phyloP scores from a whole-genome alignment of 2,329 filamentous ascomycete genomes.

The Colletotrichum chlorophyti region DNA sequence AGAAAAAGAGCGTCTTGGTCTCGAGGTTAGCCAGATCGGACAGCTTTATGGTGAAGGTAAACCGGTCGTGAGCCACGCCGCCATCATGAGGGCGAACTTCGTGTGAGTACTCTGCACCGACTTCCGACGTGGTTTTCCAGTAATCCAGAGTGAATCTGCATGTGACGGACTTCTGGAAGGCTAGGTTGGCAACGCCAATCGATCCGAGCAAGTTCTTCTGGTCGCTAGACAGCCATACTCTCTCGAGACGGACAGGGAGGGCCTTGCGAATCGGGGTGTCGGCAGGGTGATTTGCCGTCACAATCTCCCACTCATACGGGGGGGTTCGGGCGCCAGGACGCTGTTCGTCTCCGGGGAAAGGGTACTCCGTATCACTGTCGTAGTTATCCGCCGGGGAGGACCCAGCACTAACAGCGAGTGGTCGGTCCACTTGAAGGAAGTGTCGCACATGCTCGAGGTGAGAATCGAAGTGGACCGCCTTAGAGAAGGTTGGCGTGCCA shows the following conservation, averaged over 20 bases:
- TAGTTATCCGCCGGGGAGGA: slow-evolving; percentile 91
- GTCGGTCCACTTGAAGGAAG: slow-evolving; percentile 91
- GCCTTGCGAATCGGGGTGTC: slow-evolving; percentile 68
- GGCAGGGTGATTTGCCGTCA: slow-evolving; percentile 69
- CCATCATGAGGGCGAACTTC: slow-evolving; percentile 52
- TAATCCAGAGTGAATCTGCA: slow-evolving; percentile 96
- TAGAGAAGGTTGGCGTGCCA: slow-evolving; percentile 92
- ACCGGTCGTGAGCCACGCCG: slow-evolving; percentile 78
- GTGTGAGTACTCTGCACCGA: slow-evolving; percentile 82
- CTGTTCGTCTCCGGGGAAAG: slow-evolving; percentile 70
- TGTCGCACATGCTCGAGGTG: slow-evolving; percentile 96
- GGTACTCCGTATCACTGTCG: slow-evolving; percentile 88
- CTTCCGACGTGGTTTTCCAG: slow-evolving; percentile 98
- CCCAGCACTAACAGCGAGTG: slow-evolving; percentile 93
- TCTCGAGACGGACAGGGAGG: slow-evolving; percentile 80
- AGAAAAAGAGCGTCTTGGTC: slow-evolving; percentile 90
- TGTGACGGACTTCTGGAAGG: slow-evolving; percentile 88
- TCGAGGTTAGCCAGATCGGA: slow-evolving; percentile 91
- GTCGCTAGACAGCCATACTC: slow-evolving; percentile 85
- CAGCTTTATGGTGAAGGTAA: slow-evolving; percentile 93
- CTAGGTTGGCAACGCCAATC: slow-evolving; percentile 84
- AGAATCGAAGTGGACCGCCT: slow-evolving; percentile 98
- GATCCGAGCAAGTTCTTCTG: slow-evolving; percentile 86
- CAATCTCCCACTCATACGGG: slow-evolving; percentile 86
- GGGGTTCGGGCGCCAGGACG: slow-evolving; percentile 48